phyloP scores from a whole-genome alignment of 1,284 basidiomycete species.

The Ceratobasidium sp. region DNA sequence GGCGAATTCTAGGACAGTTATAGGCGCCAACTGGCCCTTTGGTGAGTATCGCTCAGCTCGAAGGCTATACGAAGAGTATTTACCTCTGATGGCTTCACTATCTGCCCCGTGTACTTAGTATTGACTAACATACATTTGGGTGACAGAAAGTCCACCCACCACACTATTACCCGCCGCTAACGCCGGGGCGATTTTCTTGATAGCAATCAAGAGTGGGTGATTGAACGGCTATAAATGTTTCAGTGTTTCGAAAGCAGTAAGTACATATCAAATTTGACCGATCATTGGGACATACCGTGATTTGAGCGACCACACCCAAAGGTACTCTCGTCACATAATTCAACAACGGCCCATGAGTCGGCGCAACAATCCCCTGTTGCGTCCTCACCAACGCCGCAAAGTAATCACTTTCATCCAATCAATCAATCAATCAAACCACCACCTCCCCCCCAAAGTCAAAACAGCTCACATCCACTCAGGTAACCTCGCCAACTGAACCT shows the following conservation, averaged over 20 bases:
- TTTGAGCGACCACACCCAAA: slow-evolving; percentile 85
- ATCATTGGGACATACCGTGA: slow-evolving; percentile 66
- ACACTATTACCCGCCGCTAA: slow-evolving; percentile 86
- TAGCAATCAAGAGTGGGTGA: slow-evolving; percentile 82
- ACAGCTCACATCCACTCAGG: slow-evolving; percentile 82
- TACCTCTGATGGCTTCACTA: slow-evolving; percentile 86
- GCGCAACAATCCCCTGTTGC: slow-evolving; percentile 75
- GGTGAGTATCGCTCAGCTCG: neutral
- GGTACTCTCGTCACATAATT: slow-evolving; percentile 84
- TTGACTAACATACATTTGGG: neutral
- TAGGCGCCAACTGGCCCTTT: slow-evolving; percentile 72
- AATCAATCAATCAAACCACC: neutral
- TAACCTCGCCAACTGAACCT: slow-evolving; percentile 75
- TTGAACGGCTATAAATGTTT: slow-evolving; percentile 76
- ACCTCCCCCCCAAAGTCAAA: neutral
- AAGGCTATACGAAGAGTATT: slow-evolving; percentile 13
- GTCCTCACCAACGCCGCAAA: slow-evolving; percentile 80
- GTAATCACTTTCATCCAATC: slow-evolving; percentile 68
- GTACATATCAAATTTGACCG: neutral
- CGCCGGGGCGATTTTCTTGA: slow-evolving; percentile 88
- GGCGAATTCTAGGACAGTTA: slow-evolving; percentile 81
- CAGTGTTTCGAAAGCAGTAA: neutral
- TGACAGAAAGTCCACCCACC: slow-evolving; percentile 36
- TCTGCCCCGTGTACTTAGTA: slow-evolving; percentile 49
- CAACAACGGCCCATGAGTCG: slow-evolving; percentile 79